These are phyloP conservation scores for Staphylotrichum longicolle DNA, from an alignment of 495 filamentous ascomycete genomes.

Conservation along the genomic window DNA sequence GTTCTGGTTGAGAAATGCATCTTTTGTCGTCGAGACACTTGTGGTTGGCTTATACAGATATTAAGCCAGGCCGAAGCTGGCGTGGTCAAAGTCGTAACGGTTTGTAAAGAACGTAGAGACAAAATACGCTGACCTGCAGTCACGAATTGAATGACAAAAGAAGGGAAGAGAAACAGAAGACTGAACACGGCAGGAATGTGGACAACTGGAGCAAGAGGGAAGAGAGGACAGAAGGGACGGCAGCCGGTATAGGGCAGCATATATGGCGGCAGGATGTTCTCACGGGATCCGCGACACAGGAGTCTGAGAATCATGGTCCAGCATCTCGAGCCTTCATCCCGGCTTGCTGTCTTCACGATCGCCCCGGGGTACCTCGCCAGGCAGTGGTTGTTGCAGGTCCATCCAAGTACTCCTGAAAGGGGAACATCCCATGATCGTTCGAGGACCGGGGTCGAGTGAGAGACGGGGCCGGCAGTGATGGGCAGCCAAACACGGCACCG, in stretches of 20 bases:
- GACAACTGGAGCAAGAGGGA: constrained; percentile 11
- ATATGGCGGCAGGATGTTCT: constrained; percentile 17
- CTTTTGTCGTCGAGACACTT: constrained; percentile 23
- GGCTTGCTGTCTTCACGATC: neutral
- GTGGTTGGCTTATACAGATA: neutral
- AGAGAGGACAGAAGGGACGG: neutral
- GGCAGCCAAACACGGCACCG: neutral
- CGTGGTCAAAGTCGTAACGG: constrained; percentile 4
- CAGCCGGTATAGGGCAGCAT: constrained; percentile 14
- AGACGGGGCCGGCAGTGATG: neutral
- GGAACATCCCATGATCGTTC: constrained; percentile 20
- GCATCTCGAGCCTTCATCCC: neutral
- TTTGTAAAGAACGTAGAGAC: constrained; percentile 24
- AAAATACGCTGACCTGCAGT: constrained; percentile 35
- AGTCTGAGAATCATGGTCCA: constrained; percentile 14
- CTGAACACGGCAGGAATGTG: neutral
- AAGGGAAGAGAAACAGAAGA: constrained; percentile 13
- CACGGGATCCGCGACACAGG: constrained; percentile 24
- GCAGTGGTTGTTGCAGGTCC: neutral
- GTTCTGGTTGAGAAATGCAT: constrained; percentile 31
- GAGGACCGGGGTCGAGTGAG: neutral
- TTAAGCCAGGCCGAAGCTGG: constrained; percentile 25
- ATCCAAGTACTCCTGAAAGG: constrained; percentile 5
- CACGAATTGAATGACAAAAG: constrained; percentile 30
- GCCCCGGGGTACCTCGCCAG: neutral